phyloP scores from a whole-genome alignment of 495 filamentous ascomycete species.

The Daldinia vernicosa region DNA sequence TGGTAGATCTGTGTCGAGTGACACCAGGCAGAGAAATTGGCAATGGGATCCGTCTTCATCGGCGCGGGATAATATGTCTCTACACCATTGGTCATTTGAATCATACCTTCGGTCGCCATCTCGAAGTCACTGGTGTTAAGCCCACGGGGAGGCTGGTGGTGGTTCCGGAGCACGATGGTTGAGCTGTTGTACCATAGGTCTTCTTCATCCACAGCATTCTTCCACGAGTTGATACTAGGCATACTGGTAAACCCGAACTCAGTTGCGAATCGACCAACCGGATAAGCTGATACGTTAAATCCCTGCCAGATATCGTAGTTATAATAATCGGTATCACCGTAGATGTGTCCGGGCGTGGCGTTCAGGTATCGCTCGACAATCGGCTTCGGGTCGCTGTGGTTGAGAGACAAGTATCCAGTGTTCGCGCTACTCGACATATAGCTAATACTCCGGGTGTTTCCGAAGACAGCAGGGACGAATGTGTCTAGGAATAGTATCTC shows the following conservation, averaged over 20 bases:
- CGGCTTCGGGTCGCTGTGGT: slow-evolving; percentile 65
- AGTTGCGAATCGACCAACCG: slow-evolving; percentile 70
- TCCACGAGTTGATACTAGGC: slow-evolving; percentile 71
- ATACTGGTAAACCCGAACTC: slow-evolving; percentile 76
- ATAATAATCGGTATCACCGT: slow-evolving; percentile 76
- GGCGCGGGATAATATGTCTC: slow-evolving; percentile 70
- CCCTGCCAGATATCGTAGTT: slow-evolving; percentile 66
- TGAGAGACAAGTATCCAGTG: slow-evolving; percentile 68
- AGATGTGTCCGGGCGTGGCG: slow-evolving; percentile 62
- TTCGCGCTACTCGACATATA: slow-evolving; percentile 74
- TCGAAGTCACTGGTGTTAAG: slow-evolving; percentile 57
- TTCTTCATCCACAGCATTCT: slow-evolving; percentile 58
- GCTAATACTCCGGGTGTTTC: slow-evolving; percentile 70
- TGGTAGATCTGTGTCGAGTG: slow-evolving; percentile 74
- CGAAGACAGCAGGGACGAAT: slow-evolving; percentile 69
- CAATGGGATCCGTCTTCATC: slow-evolving; percentile 61
- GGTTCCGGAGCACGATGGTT: slow-evolving; percentile 68
- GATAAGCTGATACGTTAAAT: slow-evolving; percentile 66
- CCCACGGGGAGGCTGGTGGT: slow-evolving; percentile 67
- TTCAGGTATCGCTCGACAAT: slow-evolving; percentile 71
- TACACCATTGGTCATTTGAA: slow-evolving; percentile 70
- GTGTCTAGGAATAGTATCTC: slow-evolving; percentile 69
- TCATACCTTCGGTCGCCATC: slow-evolving; percentile 61
- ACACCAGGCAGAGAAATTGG: slow-evolving; percentile 76
- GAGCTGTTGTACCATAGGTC: slow-evolving; percentile 70